Conservation (phyloP, 2,329 filamentous ascomycete genomes). For the Clarireedia homoeocarpa region DNA sequence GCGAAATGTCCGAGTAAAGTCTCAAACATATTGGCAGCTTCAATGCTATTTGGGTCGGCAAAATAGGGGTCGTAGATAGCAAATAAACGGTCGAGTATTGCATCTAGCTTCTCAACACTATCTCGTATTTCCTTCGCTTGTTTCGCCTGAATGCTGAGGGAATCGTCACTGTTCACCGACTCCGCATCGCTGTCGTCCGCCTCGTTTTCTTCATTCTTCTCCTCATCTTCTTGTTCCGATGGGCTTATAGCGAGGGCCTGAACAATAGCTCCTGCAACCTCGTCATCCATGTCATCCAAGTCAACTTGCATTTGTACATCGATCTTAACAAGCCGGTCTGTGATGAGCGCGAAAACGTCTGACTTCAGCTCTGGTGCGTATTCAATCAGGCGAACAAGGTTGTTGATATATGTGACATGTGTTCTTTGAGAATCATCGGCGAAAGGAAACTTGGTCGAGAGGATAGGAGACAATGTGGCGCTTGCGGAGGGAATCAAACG, state of each 20-base stretch:
- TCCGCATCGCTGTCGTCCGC: constrained; percentile 59
- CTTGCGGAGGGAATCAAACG: constrained; percentile 75
- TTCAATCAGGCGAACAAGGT: constrained; percentile 67
- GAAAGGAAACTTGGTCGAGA: constrained; percentile 66
- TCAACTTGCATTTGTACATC: constrained; percentile 94
- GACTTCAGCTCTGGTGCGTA: constrained; percentile 73
- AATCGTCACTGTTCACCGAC: constrained; percentile 63
- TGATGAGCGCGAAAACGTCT: constrained; percentile 75
- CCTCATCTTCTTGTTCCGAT: constrained; percentile 44
- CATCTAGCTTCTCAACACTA: constrained; percentile 86
- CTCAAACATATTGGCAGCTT: constrained; percentile 66
- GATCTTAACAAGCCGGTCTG: constrained; percentile 82
- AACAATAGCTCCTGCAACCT: constrained; percentile 67
- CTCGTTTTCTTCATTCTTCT: constrained; percentile 40
- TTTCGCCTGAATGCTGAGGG: constrained; percentile 53
- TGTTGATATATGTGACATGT: constrained; percentile 85
- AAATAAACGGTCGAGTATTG: constrained; percentile 82
- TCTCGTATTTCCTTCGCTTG: constrained; percentile 66
- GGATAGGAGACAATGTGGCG: constrained; percentile 57
- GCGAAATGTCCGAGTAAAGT: constrained; percentile 79
- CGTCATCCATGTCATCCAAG: constrained; percentile 86
- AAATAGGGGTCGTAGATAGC: constrained; percentile 71
- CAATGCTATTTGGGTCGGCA: constrained; percentile 55
- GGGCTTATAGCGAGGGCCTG: constrained; percentile 38
- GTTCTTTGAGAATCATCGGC: constrained; percentile 66